Percentiles rank a stretch among this genome's conserved stretches.
Evolutionary conservation across 2,329 filamentous ascomycete genomes (phyloP).

Genomic region (Atkinsonella hypoxylon): DNA sequence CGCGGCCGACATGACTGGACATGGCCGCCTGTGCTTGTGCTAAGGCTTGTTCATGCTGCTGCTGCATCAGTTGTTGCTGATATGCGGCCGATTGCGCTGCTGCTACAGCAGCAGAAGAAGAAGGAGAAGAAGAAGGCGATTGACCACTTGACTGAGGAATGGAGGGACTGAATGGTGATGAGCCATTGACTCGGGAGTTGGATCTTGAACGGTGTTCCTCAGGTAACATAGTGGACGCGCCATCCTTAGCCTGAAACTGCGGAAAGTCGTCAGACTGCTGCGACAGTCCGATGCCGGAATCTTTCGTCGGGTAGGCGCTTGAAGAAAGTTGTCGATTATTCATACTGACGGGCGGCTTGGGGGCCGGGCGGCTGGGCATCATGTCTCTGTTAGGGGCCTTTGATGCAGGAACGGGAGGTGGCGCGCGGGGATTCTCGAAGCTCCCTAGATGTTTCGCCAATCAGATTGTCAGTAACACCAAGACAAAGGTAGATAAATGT

Average conservation of each 20-base stretch:
- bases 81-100: conserved; percentile 34
- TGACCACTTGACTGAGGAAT: conserved; percentile 20
- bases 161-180: conserved; percentile 36
- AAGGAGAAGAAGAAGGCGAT: conserved; percentile 8
- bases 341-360: conserved; percentile 64
- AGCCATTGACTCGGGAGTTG: conserved; percentile 50
- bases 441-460: conserved; percentile 42
- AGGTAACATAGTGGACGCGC: conserved; percentile 46
- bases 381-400: conserved; percentile 38
- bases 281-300: conserved; percentile 51
- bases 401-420: conserved; percentile 68
- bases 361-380: conserved; percentile 74
- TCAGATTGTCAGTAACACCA: neutral
- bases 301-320: conserved; percentile 38
- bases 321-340: conserved; percentile 45
- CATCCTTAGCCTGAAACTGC: conserved; percentile 39
- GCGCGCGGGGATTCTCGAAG: conserved; percentile 92
- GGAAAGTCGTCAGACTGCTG: conserved; percentile 44
- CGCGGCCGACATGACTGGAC: conserved; percentile 57
- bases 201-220: conserved; percentile 59
- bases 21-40: conserved; percentile 68
- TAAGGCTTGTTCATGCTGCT: conserved; percentile 80
- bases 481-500: neutral
- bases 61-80: conserved; percentile 55
- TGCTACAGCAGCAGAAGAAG: no score